Evolutionary conservation across 495 filamentous ascomycete genomes (phyloP).

Genomic region (Gamarada debralockiae): DNA sequence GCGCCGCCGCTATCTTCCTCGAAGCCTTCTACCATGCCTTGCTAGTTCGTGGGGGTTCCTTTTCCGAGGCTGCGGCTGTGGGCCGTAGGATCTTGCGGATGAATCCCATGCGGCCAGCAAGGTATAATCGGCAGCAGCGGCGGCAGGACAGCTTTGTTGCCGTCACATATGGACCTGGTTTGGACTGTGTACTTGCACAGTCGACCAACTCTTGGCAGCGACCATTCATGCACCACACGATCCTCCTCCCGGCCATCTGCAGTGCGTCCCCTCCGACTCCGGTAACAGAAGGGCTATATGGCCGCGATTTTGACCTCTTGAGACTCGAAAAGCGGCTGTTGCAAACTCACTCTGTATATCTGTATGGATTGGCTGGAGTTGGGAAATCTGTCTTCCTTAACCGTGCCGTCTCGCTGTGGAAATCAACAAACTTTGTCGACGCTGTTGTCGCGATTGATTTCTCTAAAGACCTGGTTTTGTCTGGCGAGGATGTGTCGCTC

Average conservation of each 20-base stretch:
- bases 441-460: conserved; percentile 7
- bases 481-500: background rate
- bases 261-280: too few species aligned
- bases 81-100: background rate
- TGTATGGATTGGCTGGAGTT: conserved; percentile 5
- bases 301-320: conserved; percentile 9
- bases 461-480: background rate
- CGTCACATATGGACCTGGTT: too few species aligned
- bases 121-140: background rate
- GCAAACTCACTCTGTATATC: background rate
- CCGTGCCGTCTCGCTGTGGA: background rate
- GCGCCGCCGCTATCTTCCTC: background rate
- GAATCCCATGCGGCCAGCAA: background rate
- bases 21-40: conserved; percentile 2
- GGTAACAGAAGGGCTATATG: background rate
- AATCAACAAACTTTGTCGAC: conserved; percentile 2
- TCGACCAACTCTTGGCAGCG: too few species aligned
- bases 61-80: conserved; percentile 1
- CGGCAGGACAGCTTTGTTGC: background rate
- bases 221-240: too few species aligned
- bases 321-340: conserved; percentile 8
- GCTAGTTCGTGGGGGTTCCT: background rate
- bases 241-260: too few species aligned
- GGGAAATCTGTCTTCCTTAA: conserved; percentile 7
- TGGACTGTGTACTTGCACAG: too few species aligned